These are phyloP conservation scores for Scalesia atractyloides DNA, from an alignment of 129 eudicot genomes.

Conservation along the genomic window DNA sequence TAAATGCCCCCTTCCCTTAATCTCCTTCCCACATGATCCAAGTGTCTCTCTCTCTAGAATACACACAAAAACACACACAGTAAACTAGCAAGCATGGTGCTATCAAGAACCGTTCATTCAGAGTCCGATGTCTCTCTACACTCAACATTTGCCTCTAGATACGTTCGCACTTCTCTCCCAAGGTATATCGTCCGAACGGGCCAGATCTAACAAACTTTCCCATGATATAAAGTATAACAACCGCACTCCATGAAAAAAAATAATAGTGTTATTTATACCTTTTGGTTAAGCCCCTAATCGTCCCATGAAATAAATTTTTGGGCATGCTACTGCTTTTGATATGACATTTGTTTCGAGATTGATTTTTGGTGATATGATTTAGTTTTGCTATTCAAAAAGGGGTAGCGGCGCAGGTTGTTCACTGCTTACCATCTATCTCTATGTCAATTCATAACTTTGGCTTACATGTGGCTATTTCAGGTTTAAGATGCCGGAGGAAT, in stretches of 20 bases:
- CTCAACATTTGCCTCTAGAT: slow-evolving; percentile 85
- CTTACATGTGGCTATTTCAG: no score
- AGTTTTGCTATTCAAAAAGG: no score
- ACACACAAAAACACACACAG: slow-evolving; percentile 18
- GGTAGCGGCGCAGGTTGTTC: no score
- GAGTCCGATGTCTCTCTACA: slow-evolving; percentile 64
- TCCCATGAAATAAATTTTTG: no score
- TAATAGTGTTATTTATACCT: no score
- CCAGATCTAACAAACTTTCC: background rate
- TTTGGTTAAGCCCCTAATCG: no score
- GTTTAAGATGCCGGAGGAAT: slow-evolving; percentile 61
- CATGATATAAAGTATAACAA: no score
- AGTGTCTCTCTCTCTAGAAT: background rate
- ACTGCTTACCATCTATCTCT: no score
- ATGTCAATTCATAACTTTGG: no score
- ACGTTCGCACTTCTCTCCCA: slow-evolving; percentile 68
- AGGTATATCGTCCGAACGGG: slow-evolving; percentile 38
- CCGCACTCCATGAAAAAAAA: no score
- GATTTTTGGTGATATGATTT: background rate
- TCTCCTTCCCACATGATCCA: slow-evolving; percentile 23
- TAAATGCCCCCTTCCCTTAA: slow-evolving; percentile 14
- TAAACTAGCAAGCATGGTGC: slow-evolving; percentile 50
- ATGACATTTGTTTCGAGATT: slow-evolving; percentile 6
- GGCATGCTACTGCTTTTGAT: no score
- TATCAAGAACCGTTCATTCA: slow-evolving; percentile 48